Evolutionary conservation across 2,329 filamentous ascomycete genomes (phyloP).

Genomic region (Graphilbum ipis-grandicollis): DNA sequence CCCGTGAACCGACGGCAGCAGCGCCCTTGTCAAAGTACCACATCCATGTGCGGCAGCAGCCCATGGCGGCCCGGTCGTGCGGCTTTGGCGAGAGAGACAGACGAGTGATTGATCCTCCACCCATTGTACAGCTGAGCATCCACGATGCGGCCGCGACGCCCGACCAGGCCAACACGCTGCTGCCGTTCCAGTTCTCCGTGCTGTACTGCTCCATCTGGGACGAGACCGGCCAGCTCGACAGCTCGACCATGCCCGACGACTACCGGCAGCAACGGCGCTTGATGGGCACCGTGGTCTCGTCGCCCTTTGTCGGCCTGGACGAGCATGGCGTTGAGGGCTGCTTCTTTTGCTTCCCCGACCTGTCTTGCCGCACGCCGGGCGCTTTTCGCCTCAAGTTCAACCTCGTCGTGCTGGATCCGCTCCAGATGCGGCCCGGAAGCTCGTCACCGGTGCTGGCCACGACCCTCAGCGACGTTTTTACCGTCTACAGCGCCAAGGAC

Average conservation of each 20-base stretch:
- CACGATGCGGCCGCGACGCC: conserved; percentile 35
- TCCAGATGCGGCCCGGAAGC: conserved; percentile 32
- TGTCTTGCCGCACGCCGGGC: conserved; percentile 63
- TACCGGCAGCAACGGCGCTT: conserved; percentile 55
- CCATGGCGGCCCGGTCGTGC: conserved; percentile 60
- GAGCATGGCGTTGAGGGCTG: conserved; percentile 57
- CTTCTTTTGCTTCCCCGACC: conserved; percentile 74
- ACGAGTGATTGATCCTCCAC: conserved; percentile 67
- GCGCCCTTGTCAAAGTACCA: conserved; percentile 15
- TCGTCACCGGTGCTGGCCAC: conserved; percentile 32
- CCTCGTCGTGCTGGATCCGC: conserved; percentile 53
- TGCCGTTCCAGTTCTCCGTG: conserved; percentile 49
- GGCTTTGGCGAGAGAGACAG: conserved; percentile 72
- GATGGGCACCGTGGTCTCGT: conserved; percentile 65
- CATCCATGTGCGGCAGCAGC: conserved; percentile 58
- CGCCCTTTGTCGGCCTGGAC: conserved; percentile 59
- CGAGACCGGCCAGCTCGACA: conserved; percentile 47
- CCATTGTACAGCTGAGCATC: conserved; percentile 59
- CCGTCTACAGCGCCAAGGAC: conserved; percentile 69
- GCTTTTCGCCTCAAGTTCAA: conserved; percentile 60
- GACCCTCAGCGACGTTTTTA: conserved; percentile 52
- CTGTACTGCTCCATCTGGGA: conserved; percentile 66
- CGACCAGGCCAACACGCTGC: conserved; percentile 31
- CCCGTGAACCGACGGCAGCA: not conserved
- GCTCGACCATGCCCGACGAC: conserved; percentile 54